Conservation (phyloP, 1,284 basidiomycete genomes). For the Melampsora larici-populina region DNA sequence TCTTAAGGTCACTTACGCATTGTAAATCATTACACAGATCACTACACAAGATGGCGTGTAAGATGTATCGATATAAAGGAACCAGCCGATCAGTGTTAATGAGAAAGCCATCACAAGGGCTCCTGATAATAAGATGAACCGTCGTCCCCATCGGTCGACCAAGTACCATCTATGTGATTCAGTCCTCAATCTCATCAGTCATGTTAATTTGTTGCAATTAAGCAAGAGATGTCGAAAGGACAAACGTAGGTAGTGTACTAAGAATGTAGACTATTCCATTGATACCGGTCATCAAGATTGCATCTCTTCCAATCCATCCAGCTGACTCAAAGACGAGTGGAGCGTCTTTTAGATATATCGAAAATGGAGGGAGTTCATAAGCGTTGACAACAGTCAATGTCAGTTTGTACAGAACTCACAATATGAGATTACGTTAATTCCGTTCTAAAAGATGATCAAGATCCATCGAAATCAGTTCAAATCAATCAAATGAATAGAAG, state of each 20-base stretch:
- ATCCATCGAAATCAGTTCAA: neutral
- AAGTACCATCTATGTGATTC: conserved; percentile 74
- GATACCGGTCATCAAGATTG: conserved; percentile 94
- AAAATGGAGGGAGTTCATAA: neutral
- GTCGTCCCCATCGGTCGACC: conserved; percentile 85
- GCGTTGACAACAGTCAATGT: conserved; percentile 34
- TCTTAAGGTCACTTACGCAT: conserved; percentile 77
- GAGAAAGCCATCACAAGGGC: conserved; percentile 75
- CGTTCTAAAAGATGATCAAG: conserved; percentile 19
- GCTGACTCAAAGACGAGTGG: conserved; percentile 61
- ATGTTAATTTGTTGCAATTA: neutral
- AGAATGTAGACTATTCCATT: conserved; percentile 63
- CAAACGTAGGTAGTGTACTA: conserved; percentile 42
- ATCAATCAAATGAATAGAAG: neutral
- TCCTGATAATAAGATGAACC: conserved; percentile 84
- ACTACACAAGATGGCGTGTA: conserved; percentile 78
- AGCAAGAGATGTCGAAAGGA: neutral
- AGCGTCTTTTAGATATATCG: conserved; percentile 24
- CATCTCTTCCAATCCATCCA: conserved; percentile 95
- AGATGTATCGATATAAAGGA: conserved; percentile 78
- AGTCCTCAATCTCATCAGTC: neutral
- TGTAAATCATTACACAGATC: conserved; percentile 84
- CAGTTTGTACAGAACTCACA: conserved; percentile 45
- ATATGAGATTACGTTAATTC: conserved; percentile 42
- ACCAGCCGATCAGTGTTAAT: conserved; percentile 76